phyloP scores from a whole-genome alignment of 2,329 filamentous ascomycete genomes.

The Penicillium frequentans region DNA sequence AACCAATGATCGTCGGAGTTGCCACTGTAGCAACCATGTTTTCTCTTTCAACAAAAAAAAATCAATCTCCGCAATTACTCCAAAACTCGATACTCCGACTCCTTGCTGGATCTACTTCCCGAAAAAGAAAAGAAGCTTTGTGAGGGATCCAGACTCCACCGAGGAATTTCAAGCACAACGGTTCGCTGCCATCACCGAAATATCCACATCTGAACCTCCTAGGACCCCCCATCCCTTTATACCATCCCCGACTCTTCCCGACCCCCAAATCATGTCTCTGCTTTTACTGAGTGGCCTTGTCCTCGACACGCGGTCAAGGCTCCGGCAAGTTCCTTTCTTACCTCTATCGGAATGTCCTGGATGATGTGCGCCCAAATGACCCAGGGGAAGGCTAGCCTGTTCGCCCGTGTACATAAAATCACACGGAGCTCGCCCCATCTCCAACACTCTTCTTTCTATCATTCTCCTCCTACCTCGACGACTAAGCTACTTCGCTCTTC shows the following conservation, averaged over 20 bases:
- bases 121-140: slow-evolving; percentile 21
- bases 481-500: slow-evolving; percentile 26
- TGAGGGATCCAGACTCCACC: slow-evolving; percentile 25
- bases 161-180: slow-evolving; percentile 18
- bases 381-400: slow-evolving; percentile 33
- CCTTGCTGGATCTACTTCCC: slow-evolving; percentile 26
- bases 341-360: slow-evolving; percentile 43
- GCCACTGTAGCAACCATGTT: not conserved
- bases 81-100: slow-evolving; percentile 5
- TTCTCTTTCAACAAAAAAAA: not conserved
- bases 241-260: slow-evolving; percentile 31
- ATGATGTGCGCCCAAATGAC: slow-evolving; percentile 26
- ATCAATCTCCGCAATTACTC: not conserved
- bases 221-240: slow-evolving; percentile 14
- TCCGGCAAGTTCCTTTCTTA: slow-evolving; percentile 50
- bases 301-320: slow-evolving; percentile 14
- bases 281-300: slow-evolving; percentile 21
- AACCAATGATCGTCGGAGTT: not conserved
- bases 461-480: slow-evolving; percentile 19
- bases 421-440: slow-evolving; percentile 22
- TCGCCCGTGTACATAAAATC: slow-evolving; percentile 36
- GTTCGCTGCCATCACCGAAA: slow-evolving; percentile 30
- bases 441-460: slow-evolving; percentile 14
- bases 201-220: slow-evolving; percentile 21
- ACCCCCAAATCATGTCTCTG: slow-evolving; percentile 22